Evolutionary conservation across 169 alveolate genomes (phyloP).

Genomic region (Eimeria sp.): DNA sequence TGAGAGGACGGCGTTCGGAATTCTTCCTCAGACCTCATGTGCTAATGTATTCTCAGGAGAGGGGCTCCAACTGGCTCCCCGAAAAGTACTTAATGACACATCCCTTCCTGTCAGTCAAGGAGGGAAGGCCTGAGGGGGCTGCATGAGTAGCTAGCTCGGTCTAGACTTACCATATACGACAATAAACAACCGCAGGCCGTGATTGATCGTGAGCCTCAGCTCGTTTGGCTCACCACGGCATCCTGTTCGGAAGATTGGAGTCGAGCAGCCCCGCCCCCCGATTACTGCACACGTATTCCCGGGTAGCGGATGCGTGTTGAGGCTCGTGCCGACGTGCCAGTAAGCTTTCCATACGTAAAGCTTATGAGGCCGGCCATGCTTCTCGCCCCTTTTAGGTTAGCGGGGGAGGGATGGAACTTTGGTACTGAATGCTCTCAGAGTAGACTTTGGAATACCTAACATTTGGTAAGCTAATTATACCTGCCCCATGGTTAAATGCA

Average conservation of each 20-base stretch:
- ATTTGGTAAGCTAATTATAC: background rate
- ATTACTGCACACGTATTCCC: background rate
- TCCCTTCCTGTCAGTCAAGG: slow-evolving; percentile 87
- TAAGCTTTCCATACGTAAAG: background rate
- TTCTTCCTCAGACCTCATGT: background rate
- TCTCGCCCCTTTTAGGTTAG: background rate
- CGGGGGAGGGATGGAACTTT: background rate
- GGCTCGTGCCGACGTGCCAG: background rate
- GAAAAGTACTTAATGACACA: slow-evolving; percentile 92
- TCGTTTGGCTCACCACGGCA: background rate
- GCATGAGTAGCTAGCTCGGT: background rate
- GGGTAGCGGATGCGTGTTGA: background rate
- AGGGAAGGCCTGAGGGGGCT: background rate
- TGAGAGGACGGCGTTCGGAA: background rate
- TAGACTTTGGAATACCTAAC: background rate
- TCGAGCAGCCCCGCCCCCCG: background rate
- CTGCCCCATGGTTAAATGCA: background rate
- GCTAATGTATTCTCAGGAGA: slow-evolving; percentile 87
- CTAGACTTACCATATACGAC: background rate
- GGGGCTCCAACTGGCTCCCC: slow-evolving; percentile 93
- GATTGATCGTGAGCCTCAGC: background rate
- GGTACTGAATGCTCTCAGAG: background rate
- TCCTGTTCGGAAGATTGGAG: background rate
- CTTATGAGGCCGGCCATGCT: background rate
- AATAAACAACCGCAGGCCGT: background rate